phyloP scores from a whole-genome alignment of 2,329 filamentous ascomycete species.

The Sporothrix protearum region DNA sequence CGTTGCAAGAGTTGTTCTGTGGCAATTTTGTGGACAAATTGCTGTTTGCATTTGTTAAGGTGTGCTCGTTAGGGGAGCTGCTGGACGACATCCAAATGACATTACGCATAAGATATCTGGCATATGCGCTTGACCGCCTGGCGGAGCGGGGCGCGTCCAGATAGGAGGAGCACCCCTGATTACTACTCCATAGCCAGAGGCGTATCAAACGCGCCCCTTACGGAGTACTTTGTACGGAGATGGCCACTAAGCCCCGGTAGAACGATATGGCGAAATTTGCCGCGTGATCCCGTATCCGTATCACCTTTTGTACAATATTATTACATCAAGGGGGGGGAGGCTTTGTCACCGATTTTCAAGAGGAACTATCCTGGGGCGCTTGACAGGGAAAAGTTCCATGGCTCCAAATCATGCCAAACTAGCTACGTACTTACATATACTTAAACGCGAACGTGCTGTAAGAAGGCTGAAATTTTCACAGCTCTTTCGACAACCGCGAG shows the following conservation, averaged over 20 bases:
- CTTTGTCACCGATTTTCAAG: no score
- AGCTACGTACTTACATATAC: not conserved
- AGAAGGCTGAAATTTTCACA: not conserved
- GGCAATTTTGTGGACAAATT: not conserved
- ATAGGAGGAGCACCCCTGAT: not conserved
- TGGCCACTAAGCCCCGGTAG: constrained; percentile 3
- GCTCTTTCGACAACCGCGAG: not conserved
- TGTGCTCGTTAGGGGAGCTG: not conserved
- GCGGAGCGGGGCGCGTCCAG: not conserved
- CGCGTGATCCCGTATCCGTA: no score
- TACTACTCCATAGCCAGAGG: no score
- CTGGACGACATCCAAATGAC: not conserved
- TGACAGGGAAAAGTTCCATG: not conserved
- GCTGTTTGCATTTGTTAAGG: not conserved
- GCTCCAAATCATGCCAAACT: not conserved
- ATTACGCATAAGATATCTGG: not conserved
- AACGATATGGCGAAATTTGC: constrained; percentile 12
- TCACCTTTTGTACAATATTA: not conserved
- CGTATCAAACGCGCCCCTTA: no score
- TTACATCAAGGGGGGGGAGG: not conserved
- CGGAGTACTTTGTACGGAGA: no score
- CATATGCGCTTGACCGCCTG: not conserved
- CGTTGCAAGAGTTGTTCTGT: not conserved
- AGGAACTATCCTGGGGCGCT: not conserved
- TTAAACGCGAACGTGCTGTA: no score